Conservation (phyloP, 2,329 filamentous ascomycete species). For the Chaetomium sp. region DNA sequence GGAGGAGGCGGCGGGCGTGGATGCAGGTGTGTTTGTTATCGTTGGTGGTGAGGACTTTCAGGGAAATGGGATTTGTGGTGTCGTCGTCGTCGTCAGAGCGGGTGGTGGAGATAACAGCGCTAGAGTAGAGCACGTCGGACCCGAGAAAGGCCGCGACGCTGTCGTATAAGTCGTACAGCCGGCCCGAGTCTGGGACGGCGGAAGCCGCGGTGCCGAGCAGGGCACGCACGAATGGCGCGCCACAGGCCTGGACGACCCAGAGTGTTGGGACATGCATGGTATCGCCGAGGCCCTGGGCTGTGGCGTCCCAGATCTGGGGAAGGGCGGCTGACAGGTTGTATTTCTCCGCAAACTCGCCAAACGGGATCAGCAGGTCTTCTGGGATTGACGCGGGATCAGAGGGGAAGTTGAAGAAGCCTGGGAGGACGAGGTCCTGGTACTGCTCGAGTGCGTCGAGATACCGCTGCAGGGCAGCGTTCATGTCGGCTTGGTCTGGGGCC, state of each 20-base stretch:
- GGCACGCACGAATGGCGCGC: conserved; percentile 27
- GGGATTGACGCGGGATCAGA: conserved; percentile 12
- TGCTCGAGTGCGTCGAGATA: conserved; percentile 14
- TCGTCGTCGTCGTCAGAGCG: neutral
- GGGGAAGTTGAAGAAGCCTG: conserved; percentile 22
- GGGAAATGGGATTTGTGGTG: neutral
- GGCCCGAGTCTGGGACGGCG: conserved; percentile 30
- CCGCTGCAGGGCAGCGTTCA: conserved; percentile 9
- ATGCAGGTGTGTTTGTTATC: conserved; percentile 21
- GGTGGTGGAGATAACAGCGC: conserved; percentile 28
- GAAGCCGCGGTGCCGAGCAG: conserved; percentile 26
- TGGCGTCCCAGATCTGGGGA: conserved; percentile 18
- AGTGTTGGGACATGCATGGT: conserved; percentile 14
- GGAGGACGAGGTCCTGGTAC: conserved; percentile 20
- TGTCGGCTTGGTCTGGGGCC: neutral
- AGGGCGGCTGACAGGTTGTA: conserved; percentile 18
- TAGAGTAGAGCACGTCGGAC: conserved; percentile 32
- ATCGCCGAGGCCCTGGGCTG: conserved; percentile 16
- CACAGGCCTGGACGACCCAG: conserved; percentile 16
- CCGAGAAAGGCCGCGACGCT: conserved; percentile 31
- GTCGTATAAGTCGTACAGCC: conserved; percentile 37
- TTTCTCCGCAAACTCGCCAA: conserved; percentile 20
- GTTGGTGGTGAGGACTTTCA: conserved; percentile 7
- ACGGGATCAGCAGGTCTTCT: conserved; percentile 20
- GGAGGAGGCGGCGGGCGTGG: conserved; percentile 28